A percentile compares a stretch with the other conserved stretches of the same genome.
Conservation (phyloP, 1,284 basidiomycete genomes). For the Trichosporon sp. region DNA sequence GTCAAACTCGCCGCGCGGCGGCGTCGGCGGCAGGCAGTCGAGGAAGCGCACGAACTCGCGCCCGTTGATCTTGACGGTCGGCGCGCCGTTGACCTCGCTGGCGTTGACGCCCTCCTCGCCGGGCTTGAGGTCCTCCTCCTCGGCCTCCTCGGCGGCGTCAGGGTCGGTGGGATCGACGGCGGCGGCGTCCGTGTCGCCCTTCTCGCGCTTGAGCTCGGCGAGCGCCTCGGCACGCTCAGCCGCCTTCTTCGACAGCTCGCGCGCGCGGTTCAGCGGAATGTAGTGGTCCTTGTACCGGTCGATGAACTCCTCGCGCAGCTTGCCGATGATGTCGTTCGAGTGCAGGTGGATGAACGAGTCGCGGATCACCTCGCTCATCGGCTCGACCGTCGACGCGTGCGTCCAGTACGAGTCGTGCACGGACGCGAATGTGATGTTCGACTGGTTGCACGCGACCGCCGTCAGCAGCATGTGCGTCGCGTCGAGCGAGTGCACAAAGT, state of each 20-base stretch:
- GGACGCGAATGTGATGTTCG: constrained; percentile 78
- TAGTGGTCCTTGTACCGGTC: constrained; percentile 72
- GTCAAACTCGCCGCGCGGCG: constrained; percentile 81
- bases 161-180: constrained; percentile 4
- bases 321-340: constrained; percentile 71
- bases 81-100: constrained; percentile 12
- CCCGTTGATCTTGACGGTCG: constrained; percentile 26
- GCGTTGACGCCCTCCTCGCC: constrained; percentile 5
- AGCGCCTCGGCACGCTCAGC: constrained; percentile 20
- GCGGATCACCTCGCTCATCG: constrained; percentile 84
- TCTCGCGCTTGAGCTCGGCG: constrained; percentile 31
- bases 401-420: constrained; percentile 99
- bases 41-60: constrained; percentile 65
- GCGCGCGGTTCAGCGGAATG: constrained; percentile 57
- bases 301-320: constrained; percentile 60
- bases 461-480: constrained; percentile 99
- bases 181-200: constrained; percentile 9
- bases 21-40: constrained; percentile 76
- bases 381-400: constrained; percentile 80
- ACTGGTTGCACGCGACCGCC: constrained; percentile 76
- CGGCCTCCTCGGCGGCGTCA: background rate
- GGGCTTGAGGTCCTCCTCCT: background rate
- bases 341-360: constrained; percentile 92
- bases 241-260: constrained; percentile 13
- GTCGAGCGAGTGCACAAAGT: constrained; percentile 96